These are phyloP conservation scores for Tylopilus rubrobrunneus DNA, from an alignment of 768 basidiomycete species.

Conservation along the genomic window DNA sequence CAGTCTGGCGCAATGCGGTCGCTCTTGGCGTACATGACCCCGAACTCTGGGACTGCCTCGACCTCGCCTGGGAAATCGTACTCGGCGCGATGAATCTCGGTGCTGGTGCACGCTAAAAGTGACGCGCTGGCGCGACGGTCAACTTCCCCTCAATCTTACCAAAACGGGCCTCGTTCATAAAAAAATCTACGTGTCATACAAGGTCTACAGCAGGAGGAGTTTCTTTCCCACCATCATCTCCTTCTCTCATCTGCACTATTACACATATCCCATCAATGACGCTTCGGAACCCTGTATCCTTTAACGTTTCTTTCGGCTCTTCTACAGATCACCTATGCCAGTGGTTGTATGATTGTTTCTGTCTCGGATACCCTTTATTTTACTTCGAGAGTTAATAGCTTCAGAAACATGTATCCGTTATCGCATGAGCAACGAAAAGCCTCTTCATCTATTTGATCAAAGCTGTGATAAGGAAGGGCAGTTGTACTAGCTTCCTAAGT, in stretches of 20 bases:
- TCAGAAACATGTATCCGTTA: conserved; percentile 30
- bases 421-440: conserved; percentile 5
- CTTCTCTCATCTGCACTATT: conserved; percentile 12
- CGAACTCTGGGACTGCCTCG: conserved; percentile 62
- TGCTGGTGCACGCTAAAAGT: conserved; percentile 35
- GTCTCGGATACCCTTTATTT: conserved; percentile 28
- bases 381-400: conserved; percentile 27
- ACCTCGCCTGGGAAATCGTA: conserved; percentile 64
- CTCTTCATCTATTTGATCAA: neutral
- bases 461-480: neutral
- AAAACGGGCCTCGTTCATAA: conserved; percentile 16
- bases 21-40: conserved; percentile 67
- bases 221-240: conserved; percentile 24
- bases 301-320: conserved; percentile 12
- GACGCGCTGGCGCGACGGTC: conserved; percentile 20
- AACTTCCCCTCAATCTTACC: conserved; percentile 8
- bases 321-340: conserved; percentile 4
- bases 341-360: conserved; percentile 15
- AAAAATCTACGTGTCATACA: conserved; percentile 4
- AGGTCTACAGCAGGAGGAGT: conserved; percentile 3
- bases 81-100: conserved; percentile 56
- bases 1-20: conserved; percentile 69
- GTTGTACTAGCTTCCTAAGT: neutral
- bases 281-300: conserved; percentile 27
- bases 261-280: conserved; percentile 11